Base-by-base conservation (phyloP, 768 basidiomycete genomes). In the Leucosporidium creatinivorum region DNA sequence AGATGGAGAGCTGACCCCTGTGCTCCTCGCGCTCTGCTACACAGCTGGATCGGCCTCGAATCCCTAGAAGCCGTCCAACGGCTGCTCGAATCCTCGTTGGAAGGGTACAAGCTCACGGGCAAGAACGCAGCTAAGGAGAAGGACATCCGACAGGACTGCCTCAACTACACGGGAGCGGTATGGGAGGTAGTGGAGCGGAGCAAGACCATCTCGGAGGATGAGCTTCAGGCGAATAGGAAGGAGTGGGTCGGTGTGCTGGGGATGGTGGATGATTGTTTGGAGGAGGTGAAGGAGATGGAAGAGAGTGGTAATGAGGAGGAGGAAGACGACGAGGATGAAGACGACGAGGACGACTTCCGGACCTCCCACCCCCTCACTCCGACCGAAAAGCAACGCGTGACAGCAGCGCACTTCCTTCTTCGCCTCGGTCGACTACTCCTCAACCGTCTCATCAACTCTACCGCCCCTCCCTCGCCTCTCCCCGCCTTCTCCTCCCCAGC, bases 241-340 rank as follows among this genome's bases (percentile, higher is more conserved):
- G 39, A 30, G 18, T 73, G 71, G 71, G 19, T n/a, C 5, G 62
- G 62, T 19, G 52, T 48, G 7, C 9, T 61, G n/a, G 50, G n/a
- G 17, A n/a, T 73, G 19, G 6, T 73, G 25, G 59, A 67, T n/a
- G 71, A 73, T 47, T 60, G 58, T 10, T 50, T 64, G 18, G 50
- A 31, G 21, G 71, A 73, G 56, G 36, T 69, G 17, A 60, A 58
- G 44, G 68, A 65, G 54, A 30, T 67, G 25, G 44, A n/a, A 4
- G 26, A 54, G 25, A 17, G 3, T 21, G 39, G 30, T 3, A 39
- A 56, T 10, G 36, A 30, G 28, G 54, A 52, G 1, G 48, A 57
- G 3, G n/a, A 25, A 1, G 65, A 39, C 3, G 62, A 31, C 1
- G 39, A 30, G 0, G 62, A 31, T 21, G 62, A 68, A 0, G 65